Evolutionary conservation across 805 yeast genomes (phyloP), one percentile per base, ranked within the genome.

Genomic region (Wickerhamomyces ciferrii): DNA sequence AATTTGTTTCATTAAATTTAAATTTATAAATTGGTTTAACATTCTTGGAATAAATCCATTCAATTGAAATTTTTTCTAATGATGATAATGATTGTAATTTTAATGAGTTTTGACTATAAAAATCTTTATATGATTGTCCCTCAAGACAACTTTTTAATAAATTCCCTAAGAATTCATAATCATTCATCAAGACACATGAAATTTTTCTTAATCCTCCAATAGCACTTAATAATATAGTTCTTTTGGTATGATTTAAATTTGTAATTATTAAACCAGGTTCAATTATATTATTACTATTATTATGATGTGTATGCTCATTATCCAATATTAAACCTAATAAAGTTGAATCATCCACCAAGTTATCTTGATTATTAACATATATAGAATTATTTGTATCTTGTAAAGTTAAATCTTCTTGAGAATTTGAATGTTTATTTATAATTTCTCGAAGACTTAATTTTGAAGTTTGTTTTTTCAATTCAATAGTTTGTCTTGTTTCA

Each of bases 171-270:
- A 58, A 39, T 2, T 15, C 32, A 7, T 37, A 14, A 32, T 50
- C 43, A 19, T 46, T 21, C 4, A 59, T 21, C 2, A 59, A 41
- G 3, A 67, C 61, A 49, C 61, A 59, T 6, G 74, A 53, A 41
- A 66, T 62, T 46, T 70, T 72, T 43, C 74, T 62, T 18, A 71
- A 49, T 0, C 76, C 76, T 39, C 76, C 76, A 43, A 70, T 58
- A 2, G 74, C 70, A 25, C 72, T 58, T 18, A 70, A 50, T 34
- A 71, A 46, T n/a, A 71, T 41, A 2, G 71, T 60, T 14, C 59
- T 45, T n/a, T 45, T 40, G 6, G n/a, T 20, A 2, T 45, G 21
- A 1, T 39, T 39, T 5, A 41, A 35, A 3, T 41, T 32, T 5
- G 53, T 45, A 5, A 67, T 44, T 11, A 59, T 29, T 47, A 65